Evolutionary conservation across 2,329 filamentous ascomycete species (phyloP), one percentile per base, ranked within the genome.

Genomic region (Curvularia hawaiiensis): DNA sequence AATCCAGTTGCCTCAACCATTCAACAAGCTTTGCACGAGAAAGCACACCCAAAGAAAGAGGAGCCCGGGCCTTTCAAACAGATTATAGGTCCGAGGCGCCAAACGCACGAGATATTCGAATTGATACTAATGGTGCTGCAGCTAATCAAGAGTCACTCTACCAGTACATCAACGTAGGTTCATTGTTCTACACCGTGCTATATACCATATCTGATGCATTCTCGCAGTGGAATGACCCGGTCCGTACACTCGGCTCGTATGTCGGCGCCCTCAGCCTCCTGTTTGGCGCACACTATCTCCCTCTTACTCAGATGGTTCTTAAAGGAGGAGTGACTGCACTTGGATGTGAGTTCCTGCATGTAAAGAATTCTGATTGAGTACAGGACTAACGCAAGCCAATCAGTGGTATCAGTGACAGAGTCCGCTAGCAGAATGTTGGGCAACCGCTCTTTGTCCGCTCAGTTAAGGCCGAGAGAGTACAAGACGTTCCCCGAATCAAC

Each of bases 201-300:
- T 5, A 28, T 28, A 18, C 8, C 2, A 24, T 12, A 5, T 18
- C 41, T 44, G 4, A 44, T 14, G 18, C 1, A n/a, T 26, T 10
- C 7, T 11, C 4, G 41, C 24, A 46, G 43, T 46, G 43, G 43
- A 14, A 31, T 7, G 43, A 46, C n/a, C 43, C 43, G n/a, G 26
- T 30, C n/a, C 43, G 43, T 9, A 46, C 43, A 11, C n/a, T 46
- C 9, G 43, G 16, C 28, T 30, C 43, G 14, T 46, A 46, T 8
- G 14, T 51, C n/a, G 49, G 49, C n/a, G 24, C 22, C 11, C 35
- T 30, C 18, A 51, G 49, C 9, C 4, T 51, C 3, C 18, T 51
- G 28, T 51, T 51, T 33, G 49, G 49, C 4, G 49, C 39, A 33
- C 49, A 51, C 28, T 51, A 51, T n/a, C 35, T 51, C 12, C 49